Conservation (phyloP, 257 asterid species). For the Nicotiana sylvestris region DNA sequence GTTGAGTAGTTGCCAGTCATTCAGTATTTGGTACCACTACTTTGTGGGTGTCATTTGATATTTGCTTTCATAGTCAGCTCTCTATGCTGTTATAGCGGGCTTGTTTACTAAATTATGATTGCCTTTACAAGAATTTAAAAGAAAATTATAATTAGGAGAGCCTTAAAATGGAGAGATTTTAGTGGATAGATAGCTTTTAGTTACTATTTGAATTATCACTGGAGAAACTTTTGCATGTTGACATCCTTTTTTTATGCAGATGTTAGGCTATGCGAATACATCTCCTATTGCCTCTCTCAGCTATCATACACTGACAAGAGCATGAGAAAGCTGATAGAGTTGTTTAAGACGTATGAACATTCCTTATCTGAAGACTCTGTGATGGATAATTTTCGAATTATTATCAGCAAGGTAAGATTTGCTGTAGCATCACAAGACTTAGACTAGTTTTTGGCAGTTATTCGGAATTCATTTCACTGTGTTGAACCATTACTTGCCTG, state of each 20-base stretch:
- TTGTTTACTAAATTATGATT: background rate
- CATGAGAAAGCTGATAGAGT: conserved; percentile 78
- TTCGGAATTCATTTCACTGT: background rate
- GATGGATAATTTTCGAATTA: conserved; percentile 76
- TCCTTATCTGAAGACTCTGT: conserved; percentile 73
- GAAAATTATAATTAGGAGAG: background rate
- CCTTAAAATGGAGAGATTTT: background rate
- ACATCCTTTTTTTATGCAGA: conserved; percentile 44
- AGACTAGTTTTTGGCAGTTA: background rate
- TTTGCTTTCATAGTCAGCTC: background rate
- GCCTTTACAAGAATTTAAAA: background rate
- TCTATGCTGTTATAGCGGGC: background rate
- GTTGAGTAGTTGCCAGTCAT: background rate
- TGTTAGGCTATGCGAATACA: conserved; percentile 72
- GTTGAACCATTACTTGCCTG: background rate
- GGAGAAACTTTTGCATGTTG: conserved; percentile 12
- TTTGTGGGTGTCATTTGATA: background rate
- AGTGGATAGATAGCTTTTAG: background rate
- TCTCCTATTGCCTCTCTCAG: conserved; percentile 96
- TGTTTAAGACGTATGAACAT: conserved; percentile 75
- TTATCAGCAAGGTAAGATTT: conserved; percentile 67
- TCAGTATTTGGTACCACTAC: background rate
- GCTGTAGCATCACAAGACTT: background rate
- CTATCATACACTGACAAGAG: conserved; percentile 88
- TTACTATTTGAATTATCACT: conserved; percentile 1